A percentile compares a stretch with the other conserved stretches of the same genome.
Conservation (phyloP, 2,329 filamentous ascomycete species). For the Sarocladiaceae sp. region DNA sequence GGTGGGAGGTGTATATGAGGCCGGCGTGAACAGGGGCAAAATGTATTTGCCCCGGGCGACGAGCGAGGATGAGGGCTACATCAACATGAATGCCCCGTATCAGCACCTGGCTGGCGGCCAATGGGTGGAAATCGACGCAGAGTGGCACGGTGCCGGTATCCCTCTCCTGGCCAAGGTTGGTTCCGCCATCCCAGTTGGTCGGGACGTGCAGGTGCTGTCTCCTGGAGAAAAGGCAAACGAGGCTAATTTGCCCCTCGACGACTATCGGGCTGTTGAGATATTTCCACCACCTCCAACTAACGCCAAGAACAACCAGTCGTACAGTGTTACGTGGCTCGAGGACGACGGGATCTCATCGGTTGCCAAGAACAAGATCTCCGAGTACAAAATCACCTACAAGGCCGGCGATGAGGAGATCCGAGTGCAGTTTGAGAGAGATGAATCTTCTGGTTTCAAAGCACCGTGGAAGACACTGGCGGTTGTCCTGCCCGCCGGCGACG, state of each 20-base stretch:
- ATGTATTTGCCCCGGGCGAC: conserved; percentile 62
- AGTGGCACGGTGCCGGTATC: conserved; percentile 38
- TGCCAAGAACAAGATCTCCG: conserved; percentile 26
- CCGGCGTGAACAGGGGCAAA: conserved; percentile 46
- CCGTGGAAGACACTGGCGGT: conserved; percentile 29
- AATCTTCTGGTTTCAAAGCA: conserved; percentile 26
- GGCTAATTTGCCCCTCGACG: conserved; percentile 33
- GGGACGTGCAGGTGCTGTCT: conserved; percentile 30
- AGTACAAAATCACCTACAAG: conserved; percentile 25
- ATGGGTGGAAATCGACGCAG: conserved; percentile 35
- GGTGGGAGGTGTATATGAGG: conserved; percentile 63
- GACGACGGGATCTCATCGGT: conserved; percentile 31
- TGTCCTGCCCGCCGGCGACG: conserved; percentile 28
- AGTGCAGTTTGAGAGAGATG: conserved; percentile 24
- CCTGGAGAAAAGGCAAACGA: conserved; percentile 32
- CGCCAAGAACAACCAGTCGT: conserved; percentile 18
- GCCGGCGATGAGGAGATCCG: conserved; percentile 16
- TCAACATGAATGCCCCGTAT: conserved; percentile 60
- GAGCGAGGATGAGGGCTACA: conserved; percentile 48
- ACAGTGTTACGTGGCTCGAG: conserved; percentile 30
- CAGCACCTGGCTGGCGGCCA: conserved; percentile 45
- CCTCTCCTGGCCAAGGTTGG: conserved; percentile 35
- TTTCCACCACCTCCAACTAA: conserved; percentile 30
- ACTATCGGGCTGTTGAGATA: conserved; percentile 38
- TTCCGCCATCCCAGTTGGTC: conserved; percentile 33